These are phyloP conservation scores for Barnettozyma sp. DNA, from an alignment of 805 yeast genomes.

Conservation along the genomic window DNA sequence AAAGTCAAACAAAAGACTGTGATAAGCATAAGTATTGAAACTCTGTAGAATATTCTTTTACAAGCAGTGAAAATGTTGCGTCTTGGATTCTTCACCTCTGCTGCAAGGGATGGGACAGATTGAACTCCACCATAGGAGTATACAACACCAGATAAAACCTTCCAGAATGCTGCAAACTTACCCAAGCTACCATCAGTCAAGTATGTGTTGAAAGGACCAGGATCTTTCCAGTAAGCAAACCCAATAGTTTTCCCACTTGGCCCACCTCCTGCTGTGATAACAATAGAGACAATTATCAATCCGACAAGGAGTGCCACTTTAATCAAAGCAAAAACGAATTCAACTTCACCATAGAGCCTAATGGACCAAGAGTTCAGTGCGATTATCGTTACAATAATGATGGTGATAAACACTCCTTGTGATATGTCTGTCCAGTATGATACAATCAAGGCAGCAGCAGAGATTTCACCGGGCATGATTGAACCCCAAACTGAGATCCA, in stretches of 20 bases:
- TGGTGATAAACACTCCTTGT: constrained; percentile 39
- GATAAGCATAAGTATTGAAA: constrained; percentile 24
- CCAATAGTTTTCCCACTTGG: constrained; percentile 35
- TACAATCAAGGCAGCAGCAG: constrained; percentile 39
- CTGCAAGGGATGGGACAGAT: constrained; percentile 41
- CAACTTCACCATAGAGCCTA: constrained; percentile 40
- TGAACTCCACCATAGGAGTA: constrained; percentile 34
- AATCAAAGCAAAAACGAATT: constrained; percentile 51
- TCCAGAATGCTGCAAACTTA: constrained; percentile 28
- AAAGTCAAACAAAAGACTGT: constrained; percentile 29
- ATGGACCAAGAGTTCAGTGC: constrained; percentile 31
- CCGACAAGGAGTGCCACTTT: constrained; percentile 59
- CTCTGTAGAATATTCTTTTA: constrained; percentile 27
- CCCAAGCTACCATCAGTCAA: constrained; percentile 20
- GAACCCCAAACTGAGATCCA: constrained; percentile 36
- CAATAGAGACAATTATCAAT: constrained; percentile 45
- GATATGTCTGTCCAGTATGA: constrained; percentile 39
- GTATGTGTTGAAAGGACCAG: constrained; percentile 12
- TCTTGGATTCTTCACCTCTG: constrained; percentile 32
- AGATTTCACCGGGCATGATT: constrained; percentile 37
- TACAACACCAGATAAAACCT: constrained; percentile 33
- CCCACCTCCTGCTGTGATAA: constrained; percentile 57
- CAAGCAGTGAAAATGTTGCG: constrained; percentile 28
- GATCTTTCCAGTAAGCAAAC: constrained; percentile 28
- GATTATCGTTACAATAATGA: constrained; percentile 32